Percentiles rank a stretch among this genome's conserved stretches.
Evolutionary conservation across 2,329 filamentous ascomycete genomes (phyloP).

Genomic region (Nemania serpens): DNA sequence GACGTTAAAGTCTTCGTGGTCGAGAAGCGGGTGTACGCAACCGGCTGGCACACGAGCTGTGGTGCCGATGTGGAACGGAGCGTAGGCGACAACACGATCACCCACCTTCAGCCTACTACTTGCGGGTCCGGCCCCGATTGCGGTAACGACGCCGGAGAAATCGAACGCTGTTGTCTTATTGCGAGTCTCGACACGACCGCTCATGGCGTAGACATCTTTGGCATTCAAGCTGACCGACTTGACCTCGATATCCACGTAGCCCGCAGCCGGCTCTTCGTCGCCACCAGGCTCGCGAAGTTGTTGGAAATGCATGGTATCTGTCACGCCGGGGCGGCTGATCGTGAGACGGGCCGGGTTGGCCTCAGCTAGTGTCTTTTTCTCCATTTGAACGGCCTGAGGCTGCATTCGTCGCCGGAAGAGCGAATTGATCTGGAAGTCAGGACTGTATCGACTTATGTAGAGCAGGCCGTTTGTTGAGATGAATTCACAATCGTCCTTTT

Average conservation of each 20-base stretch:
- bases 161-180: conserved; percentile 30
- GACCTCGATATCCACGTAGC: conserved; percentile 12
- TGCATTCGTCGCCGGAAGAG: conserved; percentile 14
- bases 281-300: conserved; percentile 14
- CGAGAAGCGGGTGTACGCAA: conserved; percentile 30
- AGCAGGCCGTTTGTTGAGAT: background rate
- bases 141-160: conserved; percentile 36
- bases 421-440: conserved; percentile 27
- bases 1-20: conserved; percentile 27
- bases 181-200: conserved; percentile 35
- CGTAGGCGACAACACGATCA: conserved; percentile 37
- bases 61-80: conserved; percentile 35
- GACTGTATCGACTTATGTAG: conserved; percentile 30
- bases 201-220: conserved; percentile 36
- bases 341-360: conserved; percentile 18
- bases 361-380: background rate
- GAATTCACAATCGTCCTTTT: conserved; percentile 20
- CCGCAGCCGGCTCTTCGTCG: background rate
- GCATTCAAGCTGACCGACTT: conserved; percentile 31
- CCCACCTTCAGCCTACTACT: conserved; percentile 34
- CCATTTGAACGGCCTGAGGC: background rate
- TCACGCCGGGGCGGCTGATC: conserved; percentile 11
- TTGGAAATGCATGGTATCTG: conserved; percentile 30
- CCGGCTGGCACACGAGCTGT: conserved; percentile 35
- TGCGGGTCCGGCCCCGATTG: conserved; percentile 27